Evolutionary conservation across 2,329 filamentous ascomycete genomes (phyloP).

Genomic region (Trichoderma pleuroti): DNA sequence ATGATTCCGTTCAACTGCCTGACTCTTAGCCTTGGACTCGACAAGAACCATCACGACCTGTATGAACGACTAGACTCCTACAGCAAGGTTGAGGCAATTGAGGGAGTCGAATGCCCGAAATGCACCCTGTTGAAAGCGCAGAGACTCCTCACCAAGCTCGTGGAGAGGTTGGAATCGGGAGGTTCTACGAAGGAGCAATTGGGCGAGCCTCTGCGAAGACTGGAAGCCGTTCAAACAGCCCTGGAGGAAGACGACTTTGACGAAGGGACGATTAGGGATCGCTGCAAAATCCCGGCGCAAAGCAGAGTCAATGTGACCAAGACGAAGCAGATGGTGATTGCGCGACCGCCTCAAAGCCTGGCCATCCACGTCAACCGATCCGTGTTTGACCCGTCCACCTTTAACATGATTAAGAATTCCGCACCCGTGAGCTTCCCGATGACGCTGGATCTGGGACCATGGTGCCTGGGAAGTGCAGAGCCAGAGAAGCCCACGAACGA

Average conservation of each 20-base stretch:
- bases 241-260: constrained; percentile 78
- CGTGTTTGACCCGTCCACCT: constrained; percentile 80
- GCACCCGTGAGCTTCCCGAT: constrained; percentile 74
- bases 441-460: constrained; percentile 72
- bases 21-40: constrained; percentile 73
- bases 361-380: constrained; percentile 89
- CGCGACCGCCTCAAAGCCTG: constrained; percentile 74
- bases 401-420: constrained; percentile 77
- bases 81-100: constrained; percentile 78
- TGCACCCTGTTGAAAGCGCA: constrained; percentile 71
- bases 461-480: constrained; percentile 68
- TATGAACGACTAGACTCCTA: constrained; percentile 80
- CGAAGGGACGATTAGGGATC: constrained; percentile 59
- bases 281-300: constrained; percentile 64
- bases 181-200: constrained; percentile 47
- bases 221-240: constrained; percentile 65
- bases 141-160: constrained; percentile 45
- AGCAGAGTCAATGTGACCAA: constrained; percentile 76
- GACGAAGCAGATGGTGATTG: constrained; percentile 83
- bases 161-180: constrained; percentile 38
- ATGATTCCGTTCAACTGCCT: constrained; percentile 93
- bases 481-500: background rate
- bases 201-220: constrained; percentile 49
- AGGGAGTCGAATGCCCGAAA: constrained; percentile 85
- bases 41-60: constrained; percentile 62